A percentile compares a stretch with the other conserved stretches of the same genome.
phyloP scores from a whole-genome alignment of 2,329 filamentous ascomycete genomes.

The Pyrenophora seminiperda region DNA sequence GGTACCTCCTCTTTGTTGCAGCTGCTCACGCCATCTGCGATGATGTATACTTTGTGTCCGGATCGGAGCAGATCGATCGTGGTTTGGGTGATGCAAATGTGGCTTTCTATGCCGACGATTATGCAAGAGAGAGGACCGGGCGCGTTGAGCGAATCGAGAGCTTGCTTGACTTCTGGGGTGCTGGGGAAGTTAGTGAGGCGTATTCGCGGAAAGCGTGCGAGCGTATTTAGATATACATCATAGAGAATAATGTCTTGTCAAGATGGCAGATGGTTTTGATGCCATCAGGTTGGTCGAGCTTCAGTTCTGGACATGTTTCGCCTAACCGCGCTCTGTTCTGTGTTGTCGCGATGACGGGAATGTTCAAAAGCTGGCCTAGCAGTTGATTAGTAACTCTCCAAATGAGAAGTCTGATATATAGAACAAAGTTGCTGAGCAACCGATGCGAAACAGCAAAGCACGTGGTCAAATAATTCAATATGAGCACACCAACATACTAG shows the following conservation, averaged over 20 bases:
- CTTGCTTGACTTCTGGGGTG: constrained; percentile 66
- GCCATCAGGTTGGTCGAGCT: constrained; percentile 57
- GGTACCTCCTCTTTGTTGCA: constrained; percentile 82
- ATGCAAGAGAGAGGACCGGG: constrained; percentile 57
- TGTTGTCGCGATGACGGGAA: constrained; percentile 85
- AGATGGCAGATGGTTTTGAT: constrained; percentile 61
- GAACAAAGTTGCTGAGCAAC: constrained; percentile 18
- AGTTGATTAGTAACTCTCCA: neutral
- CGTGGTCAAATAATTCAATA: no score
- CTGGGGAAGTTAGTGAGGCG: constrained; percentile 8
- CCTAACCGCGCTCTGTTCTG: constrained; percentile 82
- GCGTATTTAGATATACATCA: constrained; percentile 58
- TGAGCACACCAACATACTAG: constrained; percentile 42
- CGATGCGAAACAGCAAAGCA: no score
- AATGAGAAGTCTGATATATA: no score
- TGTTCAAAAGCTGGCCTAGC: constrained; percentile 62
- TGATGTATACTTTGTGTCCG: constrained; percentile 82
- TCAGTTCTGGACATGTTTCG: constrained; percentile 75
- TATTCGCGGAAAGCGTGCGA: neutral
- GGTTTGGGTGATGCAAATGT: constrained; percentile 95
- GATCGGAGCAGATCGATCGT: constrained; percentile 72
- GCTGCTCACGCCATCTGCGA: constrained; percentile 88
- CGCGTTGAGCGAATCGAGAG: constrained; percentile 46
- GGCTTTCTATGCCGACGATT: constrained; percentile 88
- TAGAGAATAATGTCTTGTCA: constrained; percentile 91